phyloP scores from a whole-genome alignment of 2,329 filamentous ascomycete genomes.

The Talaromyces amestolkiae region DNA sequence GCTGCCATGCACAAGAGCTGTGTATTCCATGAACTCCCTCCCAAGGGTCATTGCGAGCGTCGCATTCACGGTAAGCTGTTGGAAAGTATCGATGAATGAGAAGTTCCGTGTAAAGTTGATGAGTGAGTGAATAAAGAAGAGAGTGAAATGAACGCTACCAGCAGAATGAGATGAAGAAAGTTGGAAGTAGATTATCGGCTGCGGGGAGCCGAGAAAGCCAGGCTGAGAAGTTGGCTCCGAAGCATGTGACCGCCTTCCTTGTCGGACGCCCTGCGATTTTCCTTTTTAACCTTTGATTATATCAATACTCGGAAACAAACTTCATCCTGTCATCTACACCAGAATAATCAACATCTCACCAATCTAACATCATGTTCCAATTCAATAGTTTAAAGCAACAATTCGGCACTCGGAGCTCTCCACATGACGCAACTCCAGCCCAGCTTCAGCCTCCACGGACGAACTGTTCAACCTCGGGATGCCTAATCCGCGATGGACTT shows the following conservation, averaged over 20 bases:
- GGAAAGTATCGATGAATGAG: background rate
- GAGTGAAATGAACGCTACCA: background rate
- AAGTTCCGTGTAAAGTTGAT: background rate
- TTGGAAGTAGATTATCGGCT: conserved; percentile 1
- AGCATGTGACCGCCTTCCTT: conserved; percentile 9
- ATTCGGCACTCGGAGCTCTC: background rate
- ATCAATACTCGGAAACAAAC: background rate
- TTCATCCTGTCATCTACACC: background rate
- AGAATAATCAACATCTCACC: background rate
- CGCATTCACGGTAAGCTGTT: conserved; percentile 9
- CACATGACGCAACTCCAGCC: conserved; percentile 9
- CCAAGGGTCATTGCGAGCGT: conserved; percentile 34
- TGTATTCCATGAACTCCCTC: conserved; percentile 30
- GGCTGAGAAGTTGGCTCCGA: conserved; percentile 1
- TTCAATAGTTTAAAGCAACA: background rate
- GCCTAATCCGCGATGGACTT: conserved; percentile 7
- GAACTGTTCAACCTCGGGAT: conserved; percentile 5
- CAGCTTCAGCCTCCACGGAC: background rate
- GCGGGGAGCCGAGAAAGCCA: conserved; percentile 11
- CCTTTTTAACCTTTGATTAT: background rate
- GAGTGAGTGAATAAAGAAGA: background rate
- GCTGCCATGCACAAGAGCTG: conserved; percentile 50
- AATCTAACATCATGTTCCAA: background rate
- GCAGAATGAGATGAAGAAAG: background rate
- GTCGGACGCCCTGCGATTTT: background rate